Evolutionary conservation across 176 grass and related monocot genomes (phyloP), one percentile per base, ranked within the genome.

Genomic region (Carex myosuroides): DNA sequence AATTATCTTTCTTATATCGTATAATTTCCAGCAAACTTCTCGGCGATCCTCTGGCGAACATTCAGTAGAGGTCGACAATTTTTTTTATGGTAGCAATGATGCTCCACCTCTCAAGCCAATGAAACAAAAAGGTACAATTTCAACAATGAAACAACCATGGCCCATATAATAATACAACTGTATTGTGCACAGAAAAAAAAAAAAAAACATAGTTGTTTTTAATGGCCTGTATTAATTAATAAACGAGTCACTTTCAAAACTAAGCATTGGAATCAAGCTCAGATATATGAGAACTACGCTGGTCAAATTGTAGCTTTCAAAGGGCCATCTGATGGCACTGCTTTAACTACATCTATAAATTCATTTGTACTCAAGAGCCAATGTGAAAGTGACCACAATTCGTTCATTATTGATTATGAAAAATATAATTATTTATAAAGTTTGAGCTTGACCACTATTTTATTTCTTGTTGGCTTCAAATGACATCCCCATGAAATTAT

Each of bases 251-350:
- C 73, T 56, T 56, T 32, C 52, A 55, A 9, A 77, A 77, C 6
- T 54, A 57, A 55, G 13, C 50, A 57, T 57, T 56, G 21, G 13
- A 56, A 30, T 56, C 10, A 77, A 57, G n/a, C 26, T 77, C 13
- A 55, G 50, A 57, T 77, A 70, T 42, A 33, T 18, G 24, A 56
- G 48, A 56, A 4, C 22, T 55, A 55, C 18, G 1, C 22, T 55
- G 50, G 73, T 77, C 50, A 77, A 16, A 56, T 56, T 77, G 73
- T 55, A 33, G 52, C 50, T 77, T 57, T 77, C 73, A 8, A 56
- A 77, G 73, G 48, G 24, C 48, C 13, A 77, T 57, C 13, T 56
- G 73, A 77, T 55, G 73, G 73, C 73, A 77, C 24, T 77, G 44
- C 50, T 57, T 33, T 56, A 77, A 56, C 73, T 32, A 56, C 73